Conservation (phyloP, 164 flowering plant genomes). For the Umbellularia californica region DNA sequence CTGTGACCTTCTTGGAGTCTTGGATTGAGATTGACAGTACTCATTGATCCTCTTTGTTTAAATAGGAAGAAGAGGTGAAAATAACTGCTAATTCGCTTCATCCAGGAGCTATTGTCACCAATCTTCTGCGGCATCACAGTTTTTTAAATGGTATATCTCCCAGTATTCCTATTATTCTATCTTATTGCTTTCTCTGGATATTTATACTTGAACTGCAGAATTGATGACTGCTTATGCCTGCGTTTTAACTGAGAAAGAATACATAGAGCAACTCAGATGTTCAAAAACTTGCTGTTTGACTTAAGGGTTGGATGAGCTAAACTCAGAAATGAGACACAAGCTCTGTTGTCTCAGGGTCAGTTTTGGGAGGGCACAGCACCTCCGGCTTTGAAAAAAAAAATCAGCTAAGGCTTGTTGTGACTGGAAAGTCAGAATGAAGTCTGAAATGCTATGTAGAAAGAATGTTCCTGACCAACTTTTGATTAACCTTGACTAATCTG, state of each 20-base stretch:
- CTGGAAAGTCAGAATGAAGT: too few species aligned
- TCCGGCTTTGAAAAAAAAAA: not conserved
- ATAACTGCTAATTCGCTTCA: constrained; percentile 52
- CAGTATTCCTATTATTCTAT: not conserved
- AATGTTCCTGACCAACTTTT: too few species aligned
- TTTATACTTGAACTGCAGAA: not conserved
- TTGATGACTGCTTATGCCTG: not conserved
- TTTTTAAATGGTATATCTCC: constrained; percentile 31
- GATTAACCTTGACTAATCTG: too few species aligned
- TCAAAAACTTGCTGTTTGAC: not conserved
- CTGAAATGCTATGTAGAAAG: too few species aligned
- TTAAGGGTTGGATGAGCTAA: not conserved
- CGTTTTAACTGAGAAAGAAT: too few species aligned
- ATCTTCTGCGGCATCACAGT: constrained; percentile 35
- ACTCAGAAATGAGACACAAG: not conserved
- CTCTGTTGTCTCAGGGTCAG: not conserved
- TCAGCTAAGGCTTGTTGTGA: not conserved
- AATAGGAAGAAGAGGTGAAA: constrained; percentile 57
- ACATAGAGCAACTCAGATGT: not conserved
- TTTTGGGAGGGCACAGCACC: not conserved
- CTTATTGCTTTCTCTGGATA: not conserved
- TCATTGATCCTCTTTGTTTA: constrained; percentile 1
- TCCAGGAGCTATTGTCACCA: constrained; percentile 48
- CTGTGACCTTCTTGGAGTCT: not conserved
- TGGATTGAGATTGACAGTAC: not conserved